Percentiles rank a stretch among this genome's conserved stretches.
Evolutionary conservation across 75 land plant species (phyloP).

Genomic region (Isoetes taiwanensis): DNA sequence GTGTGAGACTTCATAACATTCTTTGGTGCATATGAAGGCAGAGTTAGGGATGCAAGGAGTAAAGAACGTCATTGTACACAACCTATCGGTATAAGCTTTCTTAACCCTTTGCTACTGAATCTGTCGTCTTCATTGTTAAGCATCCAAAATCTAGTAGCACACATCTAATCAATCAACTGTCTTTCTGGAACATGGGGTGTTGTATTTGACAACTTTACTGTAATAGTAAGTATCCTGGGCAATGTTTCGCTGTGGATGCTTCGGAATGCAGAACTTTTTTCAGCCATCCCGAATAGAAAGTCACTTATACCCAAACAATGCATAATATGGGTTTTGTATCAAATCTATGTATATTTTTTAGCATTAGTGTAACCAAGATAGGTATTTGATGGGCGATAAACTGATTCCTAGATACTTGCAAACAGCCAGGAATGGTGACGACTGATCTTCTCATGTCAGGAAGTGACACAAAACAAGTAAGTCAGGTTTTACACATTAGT

Average conservation of each 20-base stretch:
- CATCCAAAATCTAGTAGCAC: no score
- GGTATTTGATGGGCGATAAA: no score
- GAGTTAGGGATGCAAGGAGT: constrained; percentile 80
- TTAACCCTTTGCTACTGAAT: neutral
- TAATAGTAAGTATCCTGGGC: neutral
- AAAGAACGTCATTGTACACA: constrained; percentile 79
- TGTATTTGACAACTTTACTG: no score
- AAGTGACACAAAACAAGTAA: constrained; percentile 77
- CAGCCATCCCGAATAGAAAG: no score
- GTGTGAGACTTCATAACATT: neutral
- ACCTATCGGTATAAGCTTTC: constrained; percentile 55
- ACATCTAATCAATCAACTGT: no score
- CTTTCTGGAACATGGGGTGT: no score
- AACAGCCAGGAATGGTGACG: constrained; percentile 99
- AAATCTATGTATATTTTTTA: no score
- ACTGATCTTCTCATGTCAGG: constrained; percentile 99
- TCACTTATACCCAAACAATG: no score
- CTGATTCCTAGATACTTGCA: no score
- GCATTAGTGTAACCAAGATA: no score
- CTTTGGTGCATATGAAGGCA: constrained; percentile 38
- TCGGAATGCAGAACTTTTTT: neutral
- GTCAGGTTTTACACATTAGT: neutral
- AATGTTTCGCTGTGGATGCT: neutral
- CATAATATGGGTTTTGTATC: no score
- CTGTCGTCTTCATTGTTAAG: neutral